Evolutionary conservation across 2,329 filamentous ascomycete species (phyloP), one percentile per base, ranked within the genome.

Genomic region (Sarocladiaceae sp.): DNA sequence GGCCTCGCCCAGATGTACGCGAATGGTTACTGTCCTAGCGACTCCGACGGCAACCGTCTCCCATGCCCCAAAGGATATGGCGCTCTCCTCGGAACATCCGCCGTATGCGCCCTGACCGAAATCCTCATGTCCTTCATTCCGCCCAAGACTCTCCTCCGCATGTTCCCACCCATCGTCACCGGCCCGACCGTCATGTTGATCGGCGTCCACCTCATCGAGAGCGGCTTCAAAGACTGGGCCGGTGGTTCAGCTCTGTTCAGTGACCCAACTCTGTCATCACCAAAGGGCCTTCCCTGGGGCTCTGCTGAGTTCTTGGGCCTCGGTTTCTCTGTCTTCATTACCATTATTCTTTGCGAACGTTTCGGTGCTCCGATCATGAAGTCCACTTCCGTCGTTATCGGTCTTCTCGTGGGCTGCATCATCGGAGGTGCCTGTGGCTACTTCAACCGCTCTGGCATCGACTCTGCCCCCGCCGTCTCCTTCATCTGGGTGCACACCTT

Each of bases 331-430:
- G 87, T 90, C 27, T 91, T 91, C 57, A 53, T 84, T 34, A 85
- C 83, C 21, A 91, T 93, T 57, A 82, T 93, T 48, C 58, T 91
- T 11, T 87, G 84, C 58, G 87, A 93, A 62, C 78, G 85, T 10
- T 89, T 90, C 53, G 88, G 88, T 1, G 76, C 85, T 0, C 87
- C 88, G 0, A 84, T 93, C 51, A 90, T 93, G 84, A 90, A 90
- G 59, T 86, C 81, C 2, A 84, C 80, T 6, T 81, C 82, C 23
- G 85, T 91, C 24, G 78, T 90, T 33, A 71, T 88, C 45, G 86
- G 87, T 12, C 71, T 90, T 4, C 72, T 88, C 0, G 59, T 83
- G 1, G 87, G 87, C 35, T 90, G 86, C 63, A 83, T 89, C 55
- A 85, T 93, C 48, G 85, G 84, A 10, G 86, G 74, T 0, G 86